Evolutionary conservation across 1,284 basidiomycete species (phyloP), one percentile per base, ranked within the genome.

Genomic region (Rhodotorula mucilaginosa): DNA sequence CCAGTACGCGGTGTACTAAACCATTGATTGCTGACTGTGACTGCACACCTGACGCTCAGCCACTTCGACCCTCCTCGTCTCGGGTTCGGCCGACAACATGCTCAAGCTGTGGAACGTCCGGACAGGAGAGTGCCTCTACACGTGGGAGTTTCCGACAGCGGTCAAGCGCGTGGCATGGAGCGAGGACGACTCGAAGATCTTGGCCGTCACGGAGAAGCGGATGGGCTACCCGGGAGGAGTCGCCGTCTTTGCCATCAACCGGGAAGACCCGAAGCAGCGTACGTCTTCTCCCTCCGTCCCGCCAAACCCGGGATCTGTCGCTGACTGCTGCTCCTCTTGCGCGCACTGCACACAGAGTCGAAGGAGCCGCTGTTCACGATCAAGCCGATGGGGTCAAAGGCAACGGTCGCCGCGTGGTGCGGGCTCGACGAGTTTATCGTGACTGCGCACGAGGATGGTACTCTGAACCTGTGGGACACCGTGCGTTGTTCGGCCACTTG

Each of bases 121-220:
- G 67, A 91, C 90, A 3, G 97, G 96, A 73, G 92, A 95, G 83
- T 95, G 92, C 80, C 85, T 97, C 58, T 90, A 88, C 81, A 88
- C 86, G 6, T 99, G 97, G 97, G 96, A 98, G 82, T 98, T 98
- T 85, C 90, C 92, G 58, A 99, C 96, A 1, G 96, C 97, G 5
- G 92, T 98, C 77, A 98, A 97, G 86, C 86, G 96, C 61, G 96
- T 98, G 44, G 87, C 89, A 19, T 93, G 91, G 83, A 93, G 89
- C 82, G 91, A 92, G 77, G 90, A 93, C 79, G 92, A 93, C 81
- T 86, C 88, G 64, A 72, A 71, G 80, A 85, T 96, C 58, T 88
- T 98, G 47, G 93, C 92, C 80, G 91, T 98, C 78, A 99, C 97
- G 1, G 97, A 99, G 83, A 93, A 97, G 82, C 90, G 97, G 74